These are phyloP conservation scores for Hapsidospora chrysogenum DNA, from an alignment of 495 filamentous ascomycete species.

Conservation along the genomic window DNA sequence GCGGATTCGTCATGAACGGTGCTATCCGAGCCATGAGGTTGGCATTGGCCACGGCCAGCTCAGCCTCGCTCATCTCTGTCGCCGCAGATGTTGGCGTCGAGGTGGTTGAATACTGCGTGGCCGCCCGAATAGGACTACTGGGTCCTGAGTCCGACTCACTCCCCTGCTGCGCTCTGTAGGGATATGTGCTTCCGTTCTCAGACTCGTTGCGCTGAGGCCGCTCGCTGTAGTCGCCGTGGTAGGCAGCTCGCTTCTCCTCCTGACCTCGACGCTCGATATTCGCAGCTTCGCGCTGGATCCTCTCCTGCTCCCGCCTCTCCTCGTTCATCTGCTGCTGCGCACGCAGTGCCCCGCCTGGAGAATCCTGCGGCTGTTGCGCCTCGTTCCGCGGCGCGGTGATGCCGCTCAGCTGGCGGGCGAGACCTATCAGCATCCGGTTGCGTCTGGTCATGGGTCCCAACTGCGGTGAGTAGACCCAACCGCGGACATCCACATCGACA, in stretches of 20 bases:
- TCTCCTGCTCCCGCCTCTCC: conserved; percentile 33
- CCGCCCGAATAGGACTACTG: conserved; percentile 15
- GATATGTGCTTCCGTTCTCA: conserved; percentile 11
- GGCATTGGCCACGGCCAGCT: conserved; percentile 63
- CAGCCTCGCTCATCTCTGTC: conserved; percentile 45
- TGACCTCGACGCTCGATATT: conserved; percentile 54
- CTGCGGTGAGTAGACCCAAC: conserved; percentile 84
- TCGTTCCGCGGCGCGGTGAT: conserved; percentile 34
- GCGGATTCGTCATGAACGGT: conserved; percentile 74
- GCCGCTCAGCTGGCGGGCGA: conserved; percentile 71
- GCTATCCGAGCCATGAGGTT: conserved; percentile 73
- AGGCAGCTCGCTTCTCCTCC: conserved; percentile 52
- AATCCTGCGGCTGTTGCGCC: conserved; percentile 3
- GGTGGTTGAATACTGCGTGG: conserved; percentile 15
- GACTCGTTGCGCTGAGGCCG: conserved; percentile 15
- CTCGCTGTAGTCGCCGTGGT: conserved; percentile 39
- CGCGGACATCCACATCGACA: conserved; percentile 84
- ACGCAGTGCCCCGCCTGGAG: conserved; percentile 4
- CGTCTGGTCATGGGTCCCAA: conserved; percentile 74
- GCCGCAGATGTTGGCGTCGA: conserved; percentile 27
- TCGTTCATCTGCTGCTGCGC: conserved; percentile 19
- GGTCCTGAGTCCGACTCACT: conserved; percentile 7
- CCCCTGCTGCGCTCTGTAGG: conserved; percentile 2
- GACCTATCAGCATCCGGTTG: conserved; percentile 67
- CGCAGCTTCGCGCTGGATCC: conserved; percentile 54